Evolutionary conservation across 257 asterid genomes (phyloP).

Genomic region (Cinchona pubescens): DNA sequence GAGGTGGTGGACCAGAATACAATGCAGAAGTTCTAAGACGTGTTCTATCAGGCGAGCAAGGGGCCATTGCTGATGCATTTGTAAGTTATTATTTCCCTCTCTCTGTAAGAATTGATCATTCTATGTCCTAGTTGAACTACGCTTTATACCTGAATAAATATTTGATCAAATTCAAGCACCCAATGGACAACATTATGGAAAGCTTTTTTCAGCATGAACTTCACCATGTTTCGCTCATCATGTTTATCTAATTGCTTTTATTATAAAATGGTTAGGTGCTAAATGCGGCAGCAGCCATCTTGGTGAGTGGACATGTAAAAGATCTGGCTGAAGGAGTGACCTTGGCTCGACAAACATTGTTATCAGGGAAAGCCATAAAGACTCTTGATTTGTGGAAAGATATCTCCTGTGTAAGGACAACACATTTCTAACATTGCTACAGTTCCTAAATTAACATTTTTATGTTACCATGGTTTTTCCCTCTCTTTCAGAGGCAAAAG

Average conservation of each 20-base stretch:
- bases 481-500: constrained; percentile 44
- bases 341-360: constrained; percentile 60
- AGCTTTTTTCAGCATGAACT: background rate
- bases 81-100: constrained; percentile 36
- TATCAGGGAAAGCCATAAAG: constrained; percentile 67
- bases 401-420: constrained; percentile 59
- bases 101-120: background rate
- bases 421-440: background rate
- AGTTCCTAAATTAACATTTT: background rate
- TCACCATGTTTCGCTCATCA: background rate
- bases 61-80: constrained; percentile 77
- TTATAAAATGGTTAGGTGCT: constrained; percentile 48
- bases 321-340: constrained; percentile 67
- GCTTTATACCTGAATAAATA: background rate
- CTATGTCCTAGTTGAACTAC: background rate
- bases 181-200: background rate
- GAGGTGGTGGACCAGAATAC: constrained; percentile 73
- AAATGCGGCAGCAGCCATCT: constrained; percentile 87
- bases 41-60: constrained; percentile 69
- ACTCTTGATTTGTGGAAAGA: constrained; percentile 72
- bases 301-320: constrained; percentile 65
- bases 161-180: background rate
- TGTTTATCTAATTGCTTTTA: background rate
- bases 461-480: background rate
- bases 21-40: constrained; percentile 62